Evolutionary conservation across 768 basidiomycete genomes (phyloP), one percentile per base, ranked within the genome.

Genomic region (Peribolospora baueri): DNA sequence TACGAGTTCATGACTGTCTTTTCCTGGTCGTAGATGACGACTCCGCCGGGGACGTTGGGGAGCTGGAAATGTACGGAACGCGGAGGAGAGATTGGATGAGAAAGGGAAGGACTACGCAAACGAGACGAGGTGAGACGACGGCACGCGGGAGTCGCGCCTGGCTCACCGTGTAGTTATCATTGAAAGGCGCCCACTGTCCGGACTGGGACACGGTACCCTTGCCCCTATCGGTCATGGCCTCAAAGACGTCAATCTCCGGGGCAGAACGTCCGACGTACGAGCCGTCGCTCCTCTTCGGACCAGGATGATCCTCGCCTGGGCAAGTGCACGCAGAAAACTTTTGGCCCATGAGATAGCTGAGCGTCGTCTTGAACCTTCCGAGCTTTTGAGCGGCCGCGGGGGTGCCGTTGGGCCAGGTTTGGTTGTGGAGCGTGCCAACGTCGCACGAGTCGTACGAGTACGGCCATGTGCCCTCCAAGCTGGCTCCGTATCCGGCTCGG

Each of bases 321-420:
- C 91, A 95, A 2, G 91, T 95, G 67, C 91, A 95, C 49, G 82
- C 72, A 5, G 83, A 85, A 38, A 93, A 70, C 53, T 78, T 75
- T 65, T 93, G 88, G 9, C 91, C 91, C 1, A 80, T 83, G 48
- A 93, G 80, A 65, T 73, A 93, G 0, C 84, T 86, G 36, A 95
- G 46, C 5, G 43, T 52, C 55, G 49, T 54, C 56, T 38, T 46
- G 40, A 9, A 25, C 49, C 11, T 37, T 36, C 9, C 7, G 3
- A 3, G 56, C 7, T 25, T 53, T 14, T 47, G 55, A 36, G 49
- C 53, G 45, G 6, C 67, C 5, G 77, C 76, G 3, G 74, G 75
- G 3, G 69, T 63, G 4, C 49, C 54, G 8, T 46, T 56, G 10
- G 54, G 42, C 38, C 48, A 7, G 6, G 54, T 70, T 67, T 95